A percentile compares a stretch with the other conserved stretches of the same genome.
These are phyloP conservation scores for Saxophila tyrrhenica DNA, from an alignment of 495 filamentous ascomycete species.

Conservation along the genomic window DNA sequence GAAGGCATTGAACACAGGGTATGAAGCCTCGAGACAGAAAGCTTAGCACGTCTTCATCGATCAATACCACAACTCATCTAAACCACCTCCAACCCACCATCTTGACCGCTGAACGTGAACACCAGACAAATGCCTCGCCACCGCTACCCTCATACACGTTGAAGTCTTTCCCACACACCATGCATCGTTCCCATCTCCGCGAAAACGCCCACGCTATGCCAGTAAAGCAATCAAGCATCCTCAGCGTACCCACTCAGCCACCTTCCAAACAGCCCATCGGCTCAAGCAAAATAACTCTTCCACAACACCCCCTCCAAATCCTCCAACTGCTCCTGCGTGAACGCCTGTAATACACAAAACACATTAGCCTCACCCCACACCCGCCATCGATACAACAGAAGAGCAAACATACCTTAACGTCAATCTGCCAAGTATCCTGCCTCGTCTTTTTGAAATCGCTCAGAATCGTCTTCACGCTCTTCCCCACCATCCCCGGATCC, in stretches of 20 bases:
- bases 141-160: background rate
- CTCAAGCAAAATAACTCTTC: constrained; percentile 97
- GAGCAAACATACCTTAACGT: constrained; percentile 72
- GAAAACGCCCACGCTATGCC: background rate
- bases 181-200: background rate
- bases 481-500: constrained; percentile 87
- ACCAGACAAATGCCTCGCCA: background rate
- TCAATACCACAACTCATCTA: background rate
- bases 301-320: constrained; percentile 93
- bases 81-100: background rate
- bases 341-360: constrained; percentile 49
- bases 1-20: background rate
- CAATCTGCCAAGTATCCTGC: constrained; percentile 96
- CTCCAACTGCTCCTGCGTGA: constrained; percentile 82
- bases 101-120: background rate
- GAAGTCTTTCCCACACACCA: no score
- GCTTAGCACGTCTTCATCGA: no score
- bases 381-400: background rate
- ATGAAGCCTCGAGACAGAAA: background rate
- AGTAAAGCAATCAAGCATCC: background rate
- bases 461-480: constrained; percentile 90
- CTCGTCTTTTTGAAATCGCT: constrained; percentile 99
- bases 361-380: background rate
- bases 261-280: background rate
- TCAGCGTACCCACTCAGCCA: background rate